These are phyloP conservation scores for Helenozyma rhizophorensis DNA, from an alignment of 805 yeast genomes.

Conservation along the genomic window DNA sequence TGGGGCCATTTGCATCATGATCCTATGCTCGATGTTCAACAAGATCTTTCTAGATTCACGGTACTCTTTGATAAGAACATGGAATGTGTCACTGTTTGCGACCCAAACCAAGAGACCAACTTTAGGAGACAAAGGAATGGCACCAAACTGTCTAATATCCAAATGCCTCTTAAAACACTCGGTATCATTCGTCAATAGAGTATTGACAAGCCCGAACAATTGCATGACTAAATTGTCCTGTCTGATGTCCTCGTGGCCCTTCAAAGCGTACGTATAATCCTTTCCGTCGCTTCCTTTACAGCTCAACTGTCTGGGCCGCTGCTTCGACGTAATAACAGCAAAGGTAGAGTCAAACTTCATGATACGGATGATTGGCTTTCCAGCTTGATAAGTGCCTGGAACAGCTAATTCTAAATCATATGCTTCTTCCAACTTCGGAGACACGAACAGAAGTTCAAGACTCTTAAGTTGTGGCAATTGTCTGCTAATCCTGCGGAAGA, in stretches of 20 bases:
- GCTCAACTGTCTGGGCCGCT: slow-evolving; percentile 83
- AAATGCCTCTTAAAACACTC: slow-evolving; percentile 95
- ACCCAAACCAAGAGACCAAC: slow-evolving; percentile 98
- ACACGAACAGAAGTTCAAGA: slow-evolving; percentile 86
- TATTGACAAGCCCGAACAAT: slow-evolving; percentile 90
- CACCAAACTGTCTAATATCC: slow-evolving; percentile 87
- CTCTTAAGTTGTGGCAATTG: slow-evolving; percentile 84
- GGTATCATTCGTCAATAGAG: slow-evolving; percentile 80
- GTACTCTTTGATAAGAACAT: slow-evolving; percentile 84
- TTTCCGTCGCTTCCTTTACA: slow-evolving; percentile 89
- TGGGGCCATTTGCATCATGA: slow-evolving; percentile 97
- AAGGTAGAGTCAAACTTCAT: slow-evolving; percentile 75
- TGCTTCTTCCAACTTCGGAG: slow-evolving; percentile 82
- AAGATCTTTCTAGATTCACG: slow-evolving; percentile 88
- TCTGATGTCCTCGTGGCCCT: slow-evolving; percentile 97
- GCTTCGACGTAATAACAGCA: slow-evolving; percentile 88
- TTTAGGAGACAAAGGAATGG: slow-evolving; percentile 93
- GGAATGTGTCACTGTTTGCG: slow-evolving; percentile 95
- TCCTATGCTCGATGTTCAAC: slow-evolving; percentile 88
- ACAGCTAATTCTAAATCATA: slow-evolving; percentile 79
- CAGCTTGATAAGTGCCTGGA: slow-evolving; percentile 90
- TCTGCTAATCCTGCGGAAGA: slow-evolving; percentile 84
- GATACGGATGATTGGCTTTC: slow-evolving; percentile 72
- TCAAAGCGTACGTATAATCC: slow-evolving; percentile 73
- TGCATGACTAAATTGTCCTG: slow-evolving; percentile 98